Evolutionary conservation across 306 rosid genomes (phyloP).

Genomic region (Gleditsia sinensis): DNA sequence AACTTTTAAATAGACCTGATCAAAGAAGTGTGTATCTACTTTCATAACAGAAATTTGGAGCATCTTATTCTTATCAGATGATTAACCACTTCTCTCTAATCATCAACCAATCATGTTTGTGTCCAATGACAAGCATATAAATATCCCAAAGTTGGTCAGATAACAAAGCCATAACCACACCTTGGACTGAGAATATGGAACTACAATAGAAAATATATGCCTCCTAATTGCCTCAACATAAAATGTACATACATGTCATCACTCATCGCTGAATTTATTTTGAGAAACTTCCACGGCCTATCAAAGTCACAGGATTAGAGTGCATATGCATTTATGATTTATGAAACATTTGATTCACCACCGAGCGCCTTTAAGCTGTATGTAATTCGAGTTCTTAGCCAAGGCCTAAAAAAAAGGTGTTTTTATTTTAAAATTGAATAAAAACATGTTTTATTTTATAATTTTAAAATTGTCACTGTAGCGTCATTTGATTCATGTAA

Average conservation of each 20-base stretch:
- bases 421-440: constrained; percentile 8
- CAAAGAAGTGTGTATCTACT: background rate
- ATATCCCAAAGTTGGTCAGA: constrained; percentile 1
- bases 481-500: too few species aligned
- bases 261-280: background rate
- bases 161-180: constrained; percentile 2
- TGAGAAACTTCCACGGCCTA: constrained; percentile 8
- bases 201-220: constrained; percentile 5
- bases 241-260: constrained; percentile 8
- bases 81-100: constrained; percentile 9
- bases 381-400: background rate
- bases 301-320: background rate
- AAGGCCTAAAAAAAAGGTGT: background rate
- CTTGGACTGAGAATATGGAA: background rate
- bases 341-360: constrained; percentile 19
- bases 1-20: background rate
- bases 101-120: constrained; percentile 10
- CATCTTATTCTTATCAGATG: constrained; percentile 11
- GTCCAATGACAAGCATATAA: constrained; percentile 6
- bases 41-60: background rate
- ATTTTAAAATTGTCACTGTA: too few species aligned
- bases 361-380: constrained; percentile 14
- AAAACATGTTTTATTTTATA: too few species aligned
- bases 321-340: constrained; percentile 21
- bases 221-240: background rate